phyloP scores from a whole-genome alignment of 2,329 filamentous ascomycete genomes.

The Byssothecium circinans region DNA sequence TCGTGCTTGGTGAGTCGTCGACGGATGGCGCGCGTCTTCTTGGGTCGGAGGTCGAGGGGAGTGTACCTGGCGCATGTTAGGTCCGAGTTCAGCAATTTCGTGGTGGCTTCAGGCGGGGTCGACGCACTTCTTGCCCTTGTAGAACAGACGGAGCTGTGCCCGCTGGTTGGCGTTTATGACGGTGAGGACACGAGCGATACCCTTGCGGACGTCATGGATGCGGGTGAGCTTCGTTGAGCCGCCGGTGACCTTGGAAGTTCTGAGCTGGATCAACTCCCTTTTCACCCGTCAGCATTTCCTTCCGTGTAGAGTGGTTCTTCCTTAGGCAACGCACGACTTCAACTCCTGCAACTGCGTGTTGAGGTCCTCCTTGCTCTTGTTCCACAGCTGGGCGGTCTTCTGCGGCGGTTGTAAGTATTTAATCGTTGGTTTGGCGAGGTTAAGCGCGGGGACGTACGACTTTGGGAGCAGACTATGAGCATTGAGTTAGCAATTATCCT shows the following conservation, averaged over 20 bases:
- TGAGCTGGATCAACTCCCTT: conserved; percentile 85
- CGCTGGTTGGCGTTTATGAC: conserved; percentile 99
- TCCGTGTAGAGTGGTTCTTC: conserved; percentile 6
- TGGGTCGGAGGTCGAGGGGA: conserved; percentile 95
- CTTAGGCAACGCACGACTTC: conserved; percentile 38
- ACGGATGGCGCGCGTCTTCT: conserved; percentile 97
- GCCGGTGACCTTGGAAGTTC: conserved; percentile 95
- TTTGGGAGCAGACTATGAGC: conserved; percentile 61
- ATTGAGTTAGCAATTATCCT: conserved; percentile 34
- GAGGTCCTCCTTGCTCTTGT: conserved; percentile 99
- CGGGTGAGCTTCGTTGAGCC: conserved; percentile 86
- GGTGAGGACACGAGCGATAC: conserved; percentile 97
- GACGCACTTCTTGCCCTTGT: conserved; percentile 92
- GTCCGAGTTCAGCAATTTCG: conserved; percentile 3
- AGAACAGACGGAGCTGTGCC: conserved; percentile 90
- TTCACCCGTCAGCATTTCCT: conserved; percentile 35
- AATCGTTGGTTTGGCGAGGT: conserved; percentile 29
- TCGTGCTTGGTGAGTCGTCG: conserved; percentile 93
- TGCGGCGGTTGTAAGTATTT: conserved; percentile 39
- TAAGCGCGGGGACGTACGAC: conserved; percentile 53
- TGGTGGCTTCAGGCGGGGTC: background rate
- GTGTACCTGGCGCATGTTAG: conserved; percentile 62
- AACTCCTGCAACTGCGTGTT: conserved; percentile 62
- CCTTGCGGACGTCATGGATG: conserved; percentile 95
- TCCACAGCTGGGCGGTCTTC: conserved; percentile 95